Evolutionary conservation across 768 basidiomycete species (phyloP).

Genomic region (Tylopilus balloui): DNA sequence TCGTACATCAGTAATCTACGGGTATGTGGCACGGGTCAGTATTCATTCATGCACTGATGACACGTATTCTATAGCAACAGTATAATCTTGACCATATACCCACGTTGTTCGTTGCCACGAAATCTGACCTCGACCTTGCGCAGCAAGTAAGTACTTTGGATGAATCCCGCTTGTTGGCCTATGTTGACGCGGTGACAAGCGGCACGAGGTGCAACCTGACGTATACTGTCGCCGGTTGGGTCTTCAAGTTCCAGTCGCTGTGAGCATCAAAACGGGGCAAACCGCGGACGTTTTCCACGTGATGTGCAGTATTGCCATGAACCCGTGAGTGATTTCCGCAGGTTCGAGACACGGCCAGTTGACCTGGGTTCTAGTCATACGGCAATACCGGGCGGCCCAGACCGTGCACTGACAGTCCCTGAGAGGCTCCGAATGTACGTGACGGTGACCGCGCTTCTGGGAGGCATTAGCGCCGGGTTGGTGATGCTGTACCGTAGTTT

Average conservation of each 20-base stretch:
- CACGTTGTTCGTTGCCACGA: constrained; percentile 96
- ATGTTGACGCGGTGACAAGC: constrained; percentile 38
- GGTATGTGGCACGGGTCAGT: constrained; percentile 42
- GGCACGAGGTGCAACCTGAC: constrained; percentile 98
- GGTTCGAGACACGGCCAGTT: constrained; percentile 5
- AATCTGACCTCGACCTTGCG: constrained; percentile 95
- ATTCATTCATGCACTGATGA: constrained; percentile 11
- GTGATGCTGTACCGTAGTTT: constrained; percentile 68
- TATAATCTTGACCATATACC: constrained; percentile 94
- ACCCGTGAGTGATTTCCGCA: constrained; percentile 58
- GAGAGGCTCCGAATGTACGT: constrained; percentile 69
- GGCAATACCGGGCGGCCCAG: constrained; percentile 79
- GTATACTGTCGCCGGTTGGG: constrained; percentile 88
- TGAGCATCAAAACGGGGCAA: constrained; percentile 84
- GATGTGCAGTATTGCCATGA: constrained; percentile 79
- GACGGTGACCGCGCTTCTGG: constrained; percentile 65
- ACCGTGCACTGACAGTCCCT: constrained; percentile 68
- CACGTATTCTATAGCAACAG: constrained; percentile 69
- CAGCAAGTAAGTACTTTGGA: constrained; percentile 59
- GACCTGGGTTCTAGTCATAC: constrained; percentile 39
- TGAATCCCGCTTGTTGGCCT: neutral
- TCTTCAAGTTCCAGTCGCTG: constrained; percentile 91
- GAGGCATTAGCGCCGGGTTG: constrained; percentile 68
- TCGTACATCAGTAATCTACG: constrained; percentile 96
- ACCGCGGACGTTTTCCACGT: constrained; percentile 84